A percentile compares a stretch with the other conserved stretches of the same genome.
phyloP scores from a whole-genome alignment of 495 filamentous ascomycete species.

The Tuber melanosporum region DNA sequence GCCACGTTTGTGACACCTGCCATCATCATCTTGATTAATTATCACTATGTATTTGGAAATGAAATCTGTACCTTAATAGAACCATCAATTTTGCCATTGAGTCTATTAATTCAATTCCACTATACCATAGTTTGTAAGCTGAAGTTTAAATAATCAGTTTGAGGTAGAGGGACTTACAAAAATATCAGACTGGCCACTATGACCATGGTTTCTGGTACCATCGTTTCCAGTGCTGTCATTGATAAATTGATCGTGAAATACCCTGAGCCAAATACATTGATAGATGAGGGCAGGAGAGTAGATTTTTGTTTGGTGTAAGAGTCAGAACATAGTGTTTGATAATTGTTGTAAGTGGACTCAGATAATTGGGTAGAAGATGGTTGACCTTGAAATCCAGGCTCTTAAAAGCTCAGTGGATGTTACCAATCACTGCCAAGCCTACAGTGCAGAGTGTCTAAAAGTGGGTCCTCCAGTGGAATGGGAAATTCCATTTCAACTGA shows the following conservation, averaged over 20 bases:
- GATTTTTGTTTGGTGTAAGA: not conserved
- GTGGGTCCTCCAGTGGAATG: too few species aligned
- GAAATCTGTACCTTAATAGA: not conserved
- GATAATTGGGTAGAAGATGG: not conserved
- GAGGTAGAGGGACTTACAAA: not conserved
- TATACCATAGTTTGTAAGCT: not conserved
- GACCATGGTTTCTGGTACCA: not conserved
- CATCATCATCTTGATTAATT: not conserved
- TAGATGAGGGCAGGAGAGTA: not conserved
- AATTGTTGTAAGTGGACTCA: not conserved
- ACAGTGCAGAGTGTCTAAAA: too few species aligned
- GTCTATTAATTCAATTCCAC: not conserved
- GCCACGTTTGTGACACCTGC: too few species aligned
- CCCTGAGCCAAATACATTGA: not conserved
- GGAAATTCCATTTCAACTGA: too few species aligned
- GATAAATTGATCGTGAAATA: not conserved
- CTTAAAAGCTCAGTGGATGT: not conserved
- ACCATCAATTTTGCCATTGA: not conserved
- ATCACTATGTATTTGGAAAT: not conserved
- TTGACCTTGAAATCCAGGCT: not conserved
- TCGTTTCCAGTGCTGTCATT: not conserved
- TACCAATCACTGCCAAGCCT: not conserved
- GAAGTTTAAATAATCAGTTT: not conserved
- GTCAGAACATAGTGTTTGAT: not conserved
- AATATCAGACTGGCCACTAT: not conserved